Evolutionary conservation across 1,284 basidiomycete species (phyloP), one percentile per base, ranked within the genome.

Genomic region (Mycosarcoma mackinlayi): DNA sequence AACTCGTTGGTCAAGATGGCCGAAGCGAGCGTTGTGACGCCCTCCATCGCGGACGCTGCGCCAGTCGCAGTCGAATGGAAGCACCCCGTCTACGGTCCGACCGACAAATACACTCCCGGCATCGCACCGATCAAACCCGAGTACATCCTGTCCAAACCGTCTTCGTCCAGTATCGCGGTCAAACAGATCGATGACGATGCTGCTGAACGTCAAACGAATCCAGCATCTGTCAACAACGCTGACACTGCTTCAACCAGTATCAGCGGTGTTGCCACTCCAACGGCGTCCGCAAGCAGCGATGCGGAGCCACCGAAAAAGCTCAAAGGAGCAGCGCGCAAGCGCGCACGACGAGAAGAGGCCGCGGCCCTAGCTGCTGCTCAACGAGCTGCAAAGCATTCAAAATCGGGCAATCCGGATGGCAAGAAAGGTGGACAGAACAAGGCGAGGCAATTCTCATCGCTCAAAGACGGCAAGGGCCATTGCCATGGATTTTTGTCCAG

Each of bases 351-450:
- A 7, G 73, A 65, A 23, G 69, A 72, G 47, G 69, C 69, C 3
- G 63, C 63, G n/a, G 68, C 68, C 0, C 18, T 46, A 0, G 48
- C 45, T 11, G 62, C 63, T 5, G 50, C 52, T 8, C 54, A 67
- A 23, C 40, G 59, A 4, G 52, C 48, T 10, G 46, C 51, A 14
- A 66, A 72, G 54, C 62, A 63, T 41, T 14, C 50, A 10, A 62
- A 69, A 30, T 11, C 50, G 6, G n/a, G 27, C 24, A 35, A 33
- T 18, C 18, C 28, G 2, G 46, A 28, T 11, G 34, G 24, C 1
- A 54, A 66, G 27, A 62, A 68, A 38, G 54, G 64, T 11, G 72
- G 69, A 3, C 75, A 77, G 67, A 79, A 79, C 60, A 77, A 75
- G 42, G 57, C 42, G 8, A 23, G 55, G 13, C 54, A 54, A n/a